These are phyloP conservation scores for Pestalotiopsis sp. DNA, from an alignment of 2,329 filamentous ascomycete genomes.

Conservation along the genomic window DNA sequence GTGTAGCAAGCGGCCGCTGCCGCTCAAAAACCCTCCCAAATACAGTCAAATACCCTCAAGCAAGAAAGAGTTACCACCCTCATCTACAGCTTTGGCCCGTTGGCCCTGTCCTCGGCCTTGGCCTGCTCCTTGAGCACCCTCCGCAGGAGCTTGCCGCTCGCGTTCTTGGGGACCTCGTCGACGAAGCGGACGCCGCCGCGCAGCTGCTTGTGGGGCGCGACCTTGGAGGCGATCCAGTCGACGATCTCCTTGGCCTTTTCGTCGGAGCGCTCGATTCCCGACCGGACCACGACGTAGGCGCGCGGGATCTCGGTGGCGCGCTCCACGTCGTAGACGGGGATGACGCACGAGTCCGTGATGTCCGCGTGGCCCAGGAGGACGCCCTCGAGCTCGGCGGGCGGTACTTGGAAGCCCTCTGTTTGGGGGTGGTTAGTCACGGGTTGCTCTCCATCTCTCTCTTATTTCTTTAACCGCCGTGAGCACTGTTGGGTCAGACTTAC, in stretches of 20 bases:
- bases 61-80: neutral
- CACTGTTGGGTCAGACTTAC: conserved; percentile 34
- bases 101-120: conserved; percentile 30
- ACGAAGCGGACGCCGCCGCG: conserved; percentile 45
- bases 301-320: conserved; percentile 69
- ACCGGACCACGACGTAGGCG: conserved; percentile 58
- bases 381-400: conserved; percentile 65
- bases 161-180: conserved; percentile 61
- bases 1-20: neutral
- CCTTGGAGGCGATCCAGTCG: conserved; percentile 36
- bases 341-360: conserved; percentile 60
- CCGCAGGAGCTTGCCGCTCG: conserved; percentile 64
- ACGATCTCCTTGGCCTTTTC: conserved; percentile 39
- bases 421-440: conserved; percentile 29
- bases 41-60: neutral
- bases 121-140: conserved; percentile 52
- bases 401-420: conserved; percentile 70
- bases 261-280: conserved; percentile 35
- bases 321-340: conserved; percentile 59
- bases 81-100: conserved; percentile 27
- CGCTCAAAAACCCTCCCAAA: neutral
- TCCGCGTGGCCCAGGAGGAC: conserved; percentile 42
- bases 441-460: too few species aligned
- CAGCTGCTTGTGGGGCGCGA: conserved; percentile 40
- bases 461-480: too few species aligned